A percentile compares a stretch with the other conserved stretches of the same genome.
phyloP scores from a whole-genome alignment of 2,329 filamentous ascomycete species.

The Aspergillus sergii region DNA sequence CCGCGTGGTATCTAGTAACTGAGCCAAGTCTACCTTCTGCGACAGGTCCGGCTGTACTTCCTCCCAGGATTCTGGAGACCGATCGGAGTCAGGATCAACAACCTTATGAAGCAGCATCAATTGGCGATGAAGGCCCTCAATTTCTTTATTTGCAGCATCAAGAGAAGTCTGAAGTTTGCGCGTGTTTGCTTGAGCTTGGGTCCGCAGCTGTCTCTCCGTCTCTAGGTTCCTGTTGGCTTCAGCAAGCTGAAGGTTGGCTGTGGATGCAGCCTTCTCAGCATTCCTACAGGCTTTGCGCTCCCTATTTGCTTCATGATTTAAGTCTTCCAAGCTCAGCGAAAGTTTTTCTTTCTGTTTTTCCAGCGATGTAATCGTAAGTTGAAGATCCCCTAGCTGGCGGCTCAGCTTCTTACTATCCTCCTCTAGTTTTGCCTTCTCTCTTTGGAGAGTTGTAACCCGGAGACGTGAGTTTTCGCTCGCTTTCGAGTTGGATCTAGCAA shows the following conservation, averaged over 20 bases:
- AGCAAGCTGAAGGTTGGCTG: conserved; percentile 77
- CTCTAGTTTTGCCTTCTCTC: conserved; percentile 80
- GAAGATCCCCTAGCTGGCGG: conserved; percentile 82
- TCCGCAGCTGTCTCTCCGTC: conserved; percentile 81
- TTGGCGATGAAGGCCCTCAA: conserved; percentile 77
- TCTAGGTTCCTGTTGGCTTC: conserved; percentile 89
- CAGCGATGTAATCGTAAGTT: conserved; percentile 77
- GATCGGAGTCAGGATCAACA: conserved; percentile 74
- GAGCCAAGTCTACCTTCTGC: conserved; percentile 72
- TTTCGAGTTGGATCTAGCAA: conserved; percentile 84
- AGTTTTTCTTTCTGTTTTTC: conserved; percentile 96
- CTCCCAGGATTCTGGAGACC: conserved; percentile 69
- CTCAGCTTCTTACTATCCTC: conserved; percentile 79
- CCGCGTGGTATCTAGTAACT: conserved; percentile 85
- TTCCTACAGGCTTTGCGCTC: conserved; percentile 88
- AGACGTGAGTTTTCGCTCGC: conserved; percentile 81
- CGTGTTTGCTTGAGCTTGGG: conserved; percentile 82
- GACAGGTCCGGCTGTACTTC: conserved; percentile 69
- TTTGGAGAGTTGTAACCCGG: conserved; percentile 74
- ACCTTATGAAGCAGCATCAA: conserved; percentile 81
- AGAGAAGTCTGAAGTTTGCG: conserved; percentile 78
- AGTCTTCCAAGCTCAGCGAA: conserved; percentile 81
- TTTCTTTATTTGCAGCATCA: conserved; percentile 77
- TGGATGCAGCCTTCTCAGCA: conserved; percentile 85
- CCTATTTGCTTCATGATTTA: conserved; percentile 86